A percentile compares a stretch with the other conserved stretches of the same genome.
These are phyloP conservation scores for Exophiala dermatitidis DNA, from an alignment of 2,329 filamentous ascomycete genomes.

Conservation along the genomic window DNA sequence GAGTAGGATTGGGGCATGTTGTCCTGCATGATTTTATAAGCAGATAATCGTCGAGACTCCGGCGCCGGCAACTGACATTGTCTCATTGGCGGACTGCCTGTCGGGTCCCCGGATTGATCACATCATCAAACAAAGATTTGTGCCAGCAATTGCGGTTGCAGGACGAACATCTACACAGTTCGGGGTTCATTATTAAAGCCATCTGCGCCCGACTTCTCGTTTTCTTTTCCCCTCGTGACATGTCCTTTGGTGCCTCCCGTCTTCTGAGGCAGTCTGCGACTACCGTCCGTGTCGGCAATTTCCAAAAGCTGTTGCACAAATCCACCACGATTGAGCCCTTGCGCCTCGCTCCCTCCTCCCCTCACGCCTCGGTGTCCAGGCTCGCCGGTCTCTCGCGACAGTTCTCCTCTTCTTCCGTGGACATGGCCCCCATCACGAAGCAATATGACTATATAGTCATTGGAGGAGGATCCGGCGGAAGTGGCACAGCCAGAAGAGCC, in stretches of 20 bases:
- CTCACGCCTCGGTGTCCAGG: constrained; percentile 28
- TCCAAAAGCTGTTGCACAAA: constrained; percentile 12
- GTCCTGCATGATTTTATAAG: constrained; percentile 8
- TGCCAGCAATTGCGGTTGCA: background rate
- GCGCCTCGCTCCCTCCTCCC: background rate
- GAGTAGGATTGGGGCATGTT: background rate
- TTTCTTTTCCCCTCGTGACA: constrained; percentile 11
- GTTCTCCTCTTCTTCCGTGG: constrained; percentile 32
- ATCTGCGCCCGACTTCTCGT: constrained; percentile 1
- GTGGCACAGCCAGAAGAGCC: constrained; percentile 44
- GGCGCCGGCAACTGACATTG: background rate
- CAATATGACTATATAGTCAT: constrained; percentile 51
- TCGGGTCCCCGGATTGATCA: constrained; percentile 7
- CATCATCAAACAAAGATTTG: constrained; percentile 15
- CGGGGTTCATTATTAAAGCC: constrained; percentile 5
- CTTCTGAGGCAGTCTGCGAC: constrained; percentile 13
- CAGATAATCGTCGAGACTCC: background rate
- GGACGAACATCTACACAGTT: background rate
- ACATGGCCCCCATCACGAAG: constrained; percentile 43
- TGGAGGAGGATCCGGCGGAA: constrained; percentile 48
- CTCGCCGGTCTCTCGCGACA: constrained; percentile 38
- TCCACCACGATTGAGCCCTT: constrained; percentile 1
- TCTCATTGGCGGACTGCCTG: constrained; percentile 12
- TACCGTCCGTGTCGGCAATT: background rate
- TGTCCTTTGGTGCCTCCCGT: constrained; percentile 19